Conservation (phyloP, 257 asterid species). For the Scutellaria baicalensis region DNA sequence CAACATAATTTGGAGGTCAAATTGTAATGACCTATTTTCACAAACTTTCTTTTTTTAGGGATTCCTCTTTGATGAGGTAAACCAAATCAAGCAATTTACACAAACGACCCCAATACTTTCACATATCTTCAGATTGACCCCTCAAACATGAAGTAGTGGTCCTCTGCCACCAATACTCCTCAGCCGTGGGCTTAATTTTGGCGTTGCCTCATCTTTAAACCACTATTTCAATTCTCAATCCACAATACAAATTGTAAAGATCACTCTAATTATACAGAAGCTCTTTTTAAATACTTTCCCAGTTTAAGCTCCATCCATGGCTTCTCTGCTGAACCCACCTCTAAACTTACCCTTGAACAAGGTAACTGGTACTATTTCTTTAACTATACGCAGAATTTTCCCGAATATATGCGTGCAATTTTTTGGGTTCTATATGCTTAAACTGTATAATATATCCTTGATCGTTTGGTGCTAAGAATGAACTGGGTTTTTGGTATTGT, state of each 20-base stretch:
- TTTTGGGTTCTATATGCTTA: background rate
- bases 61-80: no score
- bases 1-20: no score
- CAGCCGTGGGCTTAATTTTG: constrained; percentile 20
- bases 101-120: background rate
- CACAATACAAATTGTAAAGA: background rate
- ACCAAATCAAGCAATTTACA: no score
- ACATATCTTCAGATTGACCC: constrained; percentile 9
- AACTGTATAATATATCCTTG: background rate
- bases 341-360: constrained; percentile 35
- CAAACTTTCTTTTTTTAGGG: no score
- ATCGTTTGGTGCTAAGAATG: background rate
- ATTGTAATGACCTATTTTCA: no score
- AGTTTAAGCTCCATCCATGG: constrained; percentile 33
- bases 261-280: background rate
- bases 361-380: constrained; percentile 20
- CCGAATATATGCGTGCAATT: background rate
- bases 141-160: constrained; percentile 16
- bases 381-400: background rate
- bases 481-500: background rate
- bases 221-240: background rate
- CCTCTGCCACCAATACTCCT: constrained; percentile 17
- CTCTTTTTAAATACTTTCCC: background rate
- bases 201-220: background rate
- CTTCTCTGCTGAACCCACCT: constrained; percentile 52